phyloP scores from a whole-genome alignment of 805 yeast species.

The Nakazawaea siamensis region DNA sequence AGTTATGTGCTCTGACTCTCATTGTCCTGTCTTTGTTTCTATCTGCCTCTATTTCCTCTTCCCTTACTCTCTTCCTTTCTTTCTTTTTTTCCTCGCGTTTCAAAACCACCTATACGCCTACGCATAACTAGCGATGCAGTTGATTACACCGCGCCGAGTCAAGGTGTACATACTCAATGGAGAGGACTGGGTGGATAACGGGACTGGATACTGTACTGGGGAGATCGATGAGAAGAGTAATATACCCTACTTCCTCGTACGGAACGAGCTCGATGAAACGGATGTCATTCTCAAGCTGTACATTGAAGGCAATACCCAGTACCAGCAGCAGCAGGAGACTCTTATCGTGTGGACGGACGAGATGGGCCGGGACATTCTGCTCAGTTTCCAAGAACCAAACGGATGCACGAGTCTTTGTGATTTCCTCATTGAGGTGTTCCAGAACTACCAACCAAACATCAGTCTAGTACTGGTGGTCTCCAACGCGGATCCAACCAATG shows the following conservation, averaged over 20 bases:
- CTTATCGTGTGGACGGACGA: slow-evolving; percentile 88
- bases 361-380: slow-evolving; percentile 67
- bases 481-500: slow-evolving; percentile 22
- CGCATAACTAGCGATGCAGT: slow-evolving; percentile 9
- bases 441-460: slow-evolving; percentile 51
- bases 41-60: neutral
- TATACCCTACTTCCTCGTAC: slow-evolving; percentile 59
- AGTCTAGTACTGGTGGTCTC: slow-evolving; percentile 64
- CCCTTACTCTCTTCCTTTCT: neutral
- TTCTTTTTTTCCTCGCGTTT: neutral
- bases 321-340: slow-evolving; percentile 92
- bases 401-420: slow-evolving; percentile 85
- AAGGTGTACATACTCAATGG: slow-evolving; percentile 81
- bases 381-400: slow-evolving; percentile 84
- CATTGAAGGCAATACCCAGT: slow-evolving; percentile 71
- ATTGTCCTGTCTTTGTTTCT: neutral
- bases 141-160: slow-evolving; percentile 60
- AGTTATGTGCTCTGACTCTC: neutral
- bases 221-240: slow-evolving; percentile 30
- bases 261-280: slow-evolving; percentile 55
- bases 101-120: neutral
- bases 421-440: slow-evolving; percentile 64
- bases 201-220: slow-evolving; percentile 87
- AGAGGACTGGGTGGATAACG: slow-evolving; percentile 85
- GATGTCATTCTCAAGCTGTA: slow-evolving; percentile 55